Conservation (phyloP, 139 green algal genomes). For the Chlamydomonas eustigma region DNA sequence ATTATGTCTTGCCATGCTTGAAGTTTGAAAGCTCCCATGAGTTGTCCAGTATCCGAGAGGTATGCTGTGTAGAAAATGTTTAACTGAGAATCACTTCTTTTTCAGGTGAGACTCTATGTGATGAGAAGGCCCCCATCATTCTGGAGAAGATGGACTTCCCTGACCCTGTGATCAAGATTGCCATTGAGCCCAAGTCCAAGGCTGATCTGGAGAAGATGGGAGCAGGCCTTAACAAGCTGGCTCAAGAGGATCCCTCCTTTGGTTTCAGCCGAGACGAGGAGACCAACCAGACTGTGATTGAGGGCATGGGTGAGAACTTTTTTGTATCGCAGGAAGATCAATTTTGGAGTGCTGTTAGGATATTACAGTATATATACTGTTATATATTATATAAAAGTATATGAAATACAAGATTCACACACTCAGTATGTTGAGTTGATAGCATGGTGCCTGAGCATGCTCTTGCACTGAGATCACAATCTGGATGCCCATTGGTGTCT, state of each 20-base stretch:
- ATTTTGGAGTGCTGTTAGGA: too few relatives aligned
- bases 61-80: too few relatives aligned
- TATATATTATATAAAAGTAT: too few relatives aligned
- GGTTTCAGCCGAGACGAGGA: constrained; percentile 91
- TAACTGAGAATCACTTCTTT: too few relatives aligned
- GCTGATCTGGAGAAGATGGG: constrained; percentile 95
- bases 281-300: constrained; percentile 94
- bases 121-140: constrained; percentile 85
- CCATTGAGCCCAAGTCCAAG: constrained; percentile 97
- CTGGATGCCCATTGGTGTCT: too few relatives aligned
- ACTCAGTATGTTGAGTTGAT: too few relatives aligned
- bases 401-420: too few relatives aligned
- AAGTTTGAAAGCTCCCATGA: too few relatives aligned
- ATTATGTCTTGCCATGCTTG: background rate
- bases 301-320: constrained; percentile 96
- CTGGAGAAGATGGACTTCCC: constrained; percentile 99
- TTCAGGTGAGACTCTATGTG: constrained; percentile 87
- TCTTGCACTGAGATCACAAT: too few relatives aligned
- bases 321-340: background rate
- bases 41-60: too few relatives aligned
- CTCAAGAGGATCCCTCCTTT: constrained; percentile 97
- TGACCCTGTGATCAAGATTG: constrained; percentile 96
- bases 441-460: too few relatives aligned
- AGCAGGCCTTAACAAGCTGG: constrained; percentile 92
- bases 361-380: too few relatives aligned